A percentile compares a stretch with the other conserved stretches of the same genome.
These are phyloP conservation scores for Colletotrichum gigasporum DNA, from an alignment of 2,329 filamentous ascomycete species.

Conservation along the genomic window DNA sequence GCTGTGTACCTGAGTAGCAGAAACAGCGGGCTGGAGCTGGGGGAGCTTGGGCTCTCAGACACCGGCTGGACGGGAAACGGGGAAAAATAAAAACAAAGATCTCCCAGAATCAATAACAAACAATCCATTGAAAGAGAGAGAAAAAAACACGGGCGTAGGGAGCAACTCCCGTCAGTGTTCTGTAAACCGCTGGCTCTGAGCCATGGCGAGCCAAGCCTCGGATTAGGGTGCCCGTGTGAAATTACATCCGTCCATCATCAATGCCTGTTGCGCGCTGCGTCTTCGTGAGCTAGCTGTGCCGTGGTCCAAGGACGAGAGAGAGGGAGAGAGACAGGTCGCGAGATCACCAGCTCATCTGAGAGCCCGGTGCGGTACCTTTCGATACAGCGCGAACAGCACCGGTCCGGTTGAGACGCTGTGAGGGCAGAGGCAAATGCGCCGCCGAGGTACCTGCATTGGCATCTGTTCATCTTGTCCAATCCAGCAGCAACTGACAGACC, in stretches of 20 bases:
- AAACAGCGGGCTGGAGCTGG: neutral
- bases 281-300: neutral
- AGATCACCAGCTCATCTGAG: neutral
- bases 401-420: neutral
- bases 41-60: conserved; percentile 1
- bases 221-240: neutral
- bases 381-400: neutral
- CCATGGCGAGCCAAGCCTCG: neutral
- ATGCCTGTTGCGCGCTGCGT: neutral
- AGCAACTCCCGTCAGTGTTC: neutral
- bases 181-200: neutral
- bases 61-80: neutral
- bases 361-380: neutral
- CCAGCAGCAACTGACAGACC: conserved; percentile 22
- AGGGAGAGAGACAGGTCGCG: too few relatives aligned
- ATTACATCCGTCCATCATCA: neutral
- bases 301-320: too few relatives aligned
- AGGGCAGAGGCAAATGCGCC: neutral
- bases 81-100: neutral
- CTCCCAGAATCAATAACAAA: conserved; percentile 1
- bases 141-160: conserved; percentile 1
- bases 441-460: conserved; percentile 28
- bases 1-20: neutral
- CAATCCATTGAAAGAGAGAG: neutral
- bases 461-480: conserved; percentile 20